These are phyloP conservation scores for Solanum chiquidenum DNA, from an alignment of 257 asterid genomes.

Conservation along the genomic window DNA sequence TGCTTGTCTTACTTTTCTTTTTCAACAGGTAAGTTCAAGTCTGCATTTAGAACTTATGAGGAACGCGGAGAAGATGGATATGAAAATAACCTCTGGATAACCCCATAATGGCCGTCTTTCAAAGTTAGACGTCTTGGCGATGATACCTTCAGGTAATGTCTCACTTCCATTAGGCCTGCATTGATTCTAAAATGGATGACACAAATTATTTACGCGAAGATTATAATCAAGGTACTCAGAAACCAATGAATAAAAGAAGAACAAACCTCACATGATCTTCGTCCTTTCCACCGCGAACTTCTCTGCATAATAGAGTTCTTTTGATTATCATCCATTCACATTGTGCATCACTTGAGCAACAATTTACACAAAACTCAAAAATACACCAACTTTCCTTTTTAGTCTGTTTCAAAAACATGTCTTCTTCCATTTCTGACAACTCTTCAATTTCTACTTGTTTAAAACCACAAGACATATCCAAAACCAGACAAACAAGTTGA, in stretches of 20 bases:
- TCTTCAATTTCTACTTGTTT: neutral
- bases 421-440: too few species aligned
- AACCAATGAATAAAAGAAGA: neutral
- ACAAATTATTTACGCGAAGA: slow-evolving; percentile 6
- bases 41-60: neutral
- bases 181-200: slow-evolving; percentile 31
- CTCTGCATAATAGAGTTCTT: slow-evolving; percentile 29
- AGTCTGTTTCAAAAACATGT: neutral
- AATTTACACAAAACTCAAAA: neutral
- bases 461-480: too few species aligned
- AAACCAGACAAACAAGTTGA: neutral
- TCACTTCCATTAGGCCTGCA: slow-evolving; percentile 69
- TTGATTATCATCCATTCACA: neutral
- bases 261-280: slow-evolving; percentile 46
- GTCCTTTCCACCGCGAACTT: slow-evolving; percentile 12
- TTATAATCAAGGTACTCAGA: neutral
- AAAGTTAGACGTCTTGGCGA: slow-evolving; percentile 55
- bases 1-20: neutral
- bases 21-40: neutral
- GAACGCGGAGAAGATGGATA: neutral
- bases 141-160: slow-evolving; percentile 62
- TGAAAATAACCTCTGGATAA: slow-evolving; percentile 46
- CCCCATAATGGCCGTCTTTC: slow-evolving; percentile 86
- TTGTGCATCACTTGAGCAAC: neutral
- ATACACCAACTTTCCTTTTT: neutral